phyloP scores from a whole-genome alignment of 352 stramenopile species.

The Globisporangium okanoganense region DNA sequence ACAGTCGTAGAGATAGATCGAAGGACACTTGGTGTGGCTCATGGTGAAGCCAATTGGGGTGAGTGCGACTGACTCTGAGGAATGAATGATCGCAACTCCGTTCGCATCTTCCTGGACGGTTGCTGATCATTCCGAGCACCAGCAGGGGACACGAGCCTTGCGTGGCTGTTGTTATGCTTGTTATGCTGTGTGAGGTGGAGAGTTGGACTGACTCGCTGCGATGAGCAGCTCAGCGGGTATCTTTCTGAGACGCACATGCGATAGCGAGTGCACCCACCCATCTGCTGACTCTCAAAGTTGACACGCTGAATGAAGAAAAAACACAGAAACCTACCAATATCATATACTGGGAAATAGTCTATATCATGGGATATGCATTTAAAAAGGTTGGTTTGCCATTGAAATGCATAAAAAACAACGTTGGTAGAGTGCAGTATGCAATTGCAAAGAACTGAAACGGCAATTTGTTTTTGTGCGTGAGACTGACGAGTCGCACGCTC shows the following conservation, averaged over 20 bases:
- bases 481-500: not conserved
- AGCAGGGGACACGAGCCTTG: not conserved
- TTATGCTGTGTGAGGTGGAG: not conserved
- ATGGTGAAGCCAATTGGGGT: not conserved
- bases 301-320: not conserved
- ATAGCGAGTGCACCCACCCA: conserved; percentile 13
- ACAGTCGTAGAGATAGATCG: not conserved
- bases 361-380: not conserved
- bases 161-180: not conserved
- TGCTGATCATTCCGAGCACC: conserved; percentile 1
- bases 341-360: not conserved
- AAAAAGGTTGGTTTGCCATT: no score
- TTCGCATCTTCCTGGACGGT: not conserved
- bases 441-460: not conserved
- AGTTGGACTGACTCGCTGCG: not conserved
- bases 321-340: not conserved
- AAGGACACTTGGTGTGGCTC: not conserved
- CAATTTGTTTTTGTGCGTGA: not conserved
- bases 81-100: not conserved
- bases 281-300: conserved; percentile 3
- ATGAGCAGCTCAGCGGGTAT: not conserved
- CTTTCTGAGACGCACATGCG: conserved; percentile 6
- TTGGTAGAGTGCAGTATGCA: not conserved
- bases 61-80: conserved; percentile 4
- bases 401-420: not conserved